These are phyloP conservation scores for Nephelium lappaceum DNA, from an alignment of 345 rosid genomes.

Conservation along the genomic window DNA sequence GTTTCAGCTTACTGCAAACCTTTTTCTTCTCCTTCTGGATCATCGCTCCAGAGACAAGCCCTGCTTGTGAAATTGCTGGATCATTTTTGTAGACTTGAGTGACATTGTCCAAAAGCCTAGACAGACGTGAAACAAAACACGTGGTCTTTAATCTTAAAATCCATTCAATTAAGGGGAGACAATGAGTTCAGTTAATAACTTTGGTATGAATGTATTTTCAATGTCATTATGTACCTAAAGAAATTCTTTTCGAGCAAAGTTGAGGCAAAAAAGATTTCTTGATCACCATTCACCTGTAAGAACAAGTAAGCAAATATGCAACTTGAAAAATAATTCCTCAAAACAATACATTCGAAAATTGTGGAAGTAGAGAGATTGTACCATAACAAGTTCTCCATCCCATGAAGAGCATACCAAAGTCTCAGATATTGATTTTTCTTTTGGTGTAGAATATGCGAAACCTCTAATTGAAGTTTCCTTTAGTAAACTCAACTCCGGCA, in stretches of 20 bases:
- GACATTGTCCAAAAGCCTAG: constrained; percentile 59
- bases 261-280: constrained; percentile 65
- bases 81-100: constrained; percentile 63
- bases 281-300: constrained; percentile 73
- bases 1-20: constrained; percentile 31
- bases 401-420: constrained; percentile 59
- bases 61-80: constrained; percentile 38
- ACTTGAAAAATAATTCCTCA: background rate
- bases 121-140: background rate
- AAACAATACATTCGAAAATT: constrained; percentile 9
- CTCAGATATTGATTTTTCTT: constrained; percentile 47
- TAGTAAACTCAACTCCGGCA: constrained; percentile 73
- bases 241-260: constrained; percentile 56
- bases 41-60: constrained; percentile 28
- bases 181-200: too few species aligned
- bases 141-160: background rate
- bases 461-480: constrained; percentile 73
- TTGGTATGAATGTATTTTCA: background rate
- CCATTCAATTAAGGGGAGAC: background rate
- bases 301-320: background rate
- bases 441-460: constrained; percentile 51
- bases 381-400: constrained; percentile 83
- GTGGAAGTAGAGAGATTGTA: constrained; percentile 21
- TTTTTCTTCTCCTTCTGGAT: constrained; percentile 78
- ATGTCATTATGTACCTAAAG: constrained; percentile 45